phyloP scores from a whole-genome alignment of 306 rosid species.

The Canavalia ensiformis region DNA sequence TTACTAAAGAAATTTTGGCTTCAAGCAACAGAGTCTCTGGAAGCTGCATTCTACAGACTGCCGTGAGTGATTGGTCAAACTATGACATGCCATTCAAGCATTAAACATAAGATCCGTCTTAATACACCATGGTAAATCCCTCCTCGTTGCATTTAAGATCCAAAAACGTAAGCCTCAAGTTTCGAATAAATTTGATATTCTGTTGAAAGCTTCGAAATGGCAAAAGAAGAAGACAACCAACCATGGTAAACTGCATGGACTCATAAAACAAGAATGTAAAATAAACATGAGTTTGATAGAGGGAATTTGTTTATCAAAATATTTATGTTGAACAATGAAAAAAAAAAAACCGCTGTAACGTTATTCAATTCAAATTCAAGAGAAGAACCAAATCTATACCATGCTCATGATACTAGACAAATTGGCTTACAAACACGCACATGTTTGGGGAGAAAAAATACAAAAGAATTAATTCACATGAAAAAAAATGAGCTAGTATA shows the following conservation, averaged over 20 bases:
- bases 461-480: conserved; percentile 48
- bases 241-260: neutral
- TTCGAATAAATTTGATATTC: neutral
- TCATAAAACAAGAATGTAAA: neutral
- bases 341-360: neutral
- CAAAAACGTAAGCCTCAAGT: neutral
- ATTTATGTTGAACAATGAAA: neutral
- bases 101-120: neutral
- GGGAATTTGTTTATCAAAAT: conserved; percentile 8
- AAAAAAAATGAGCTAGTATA: conserved; percentile 48
- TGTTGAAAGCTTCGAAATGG: neutral
- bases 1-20: no score
- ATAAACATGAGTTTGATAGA: neutral
- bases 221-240: neutral
- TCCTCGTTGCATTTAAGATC: neutral
- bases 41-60: neutral
- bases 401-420: conserved; percentile 36
- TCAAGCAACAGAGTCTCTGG: neutral
- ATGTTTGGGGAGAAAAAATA: conserved; percentile 25
- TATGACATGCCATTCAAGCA: no score
- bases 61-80: no score
- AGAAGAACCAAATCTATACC: conserved; percentile 33
- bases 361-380: conserved; percentile 44
- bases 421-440: conserved; percentile 47
- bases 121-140: neutral